phyloP scores from a whole-genome alignment of 2,329 filamentous ascomycete genomes.

The Fusarium hainanense region DNA sequence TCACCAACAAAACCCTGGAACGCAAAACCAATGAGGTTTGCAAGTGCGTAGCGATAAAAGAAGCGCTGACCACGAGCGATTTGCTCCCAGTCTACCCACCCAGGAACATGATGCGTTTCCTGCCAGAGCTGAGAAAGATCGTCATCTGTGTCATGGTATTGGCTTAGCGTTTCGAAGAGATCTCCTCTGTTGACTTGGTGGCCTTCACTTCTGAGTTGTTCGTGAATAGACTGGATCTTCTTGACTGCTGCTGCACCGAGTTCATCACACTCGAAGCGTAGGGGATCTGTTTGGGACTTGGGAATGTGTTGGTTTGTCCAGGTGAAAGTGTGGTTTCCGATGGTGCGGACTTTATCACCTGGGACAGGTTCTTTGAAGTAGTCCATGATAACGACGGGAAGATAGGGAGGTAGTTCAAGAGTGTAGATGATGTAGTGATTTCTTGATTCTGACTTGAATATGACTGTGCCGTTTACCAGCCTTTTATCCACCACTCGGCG shows the following conservation, averaged over 20 bases:
- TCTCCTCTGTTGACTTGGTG: constrained; percentile 6
- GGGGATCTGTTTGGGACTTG: constrained; percentile 23
- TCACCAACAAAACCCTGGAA: constrained; percentile 54
- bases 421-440: not conserved
- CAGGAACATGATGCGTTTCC: constrained; percentile 68
- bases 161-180: constrained; percentile 15
- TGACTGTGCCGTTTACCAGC: not conserved
- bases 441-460: not conserved
- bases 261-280: constrained; percentile 15
- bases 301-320: constrained; percentile 21
- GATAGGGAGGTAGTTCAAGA: accelerated
- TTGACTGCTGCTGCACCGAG: constrained; percentile 16
- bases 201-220: not conserved
- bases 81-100: constrained; percentile 76
- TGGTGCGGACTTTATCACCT: not conserved
- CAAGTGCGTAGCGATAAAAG: constrained; percentile 73
- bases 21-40: constrained; percentile 64
- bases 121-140: constrained; percentile 24
- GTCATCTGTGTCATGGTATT: not conserved
- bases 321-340: constrained; percentile 15
- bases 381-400: not conserved
- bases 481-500: not conserved
- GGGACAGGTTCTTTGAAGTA: not conserved
- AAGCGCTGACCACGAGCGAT: constrained; percentile 70
- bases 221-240: constrained; percentile 6